A percentile compares a stretch with the other conserved stretches of the same genome.
phyloP scores from a whole-genome alignment of 192 early-diverging fungal genomes.

The Kappamyces sp. region DNA sequence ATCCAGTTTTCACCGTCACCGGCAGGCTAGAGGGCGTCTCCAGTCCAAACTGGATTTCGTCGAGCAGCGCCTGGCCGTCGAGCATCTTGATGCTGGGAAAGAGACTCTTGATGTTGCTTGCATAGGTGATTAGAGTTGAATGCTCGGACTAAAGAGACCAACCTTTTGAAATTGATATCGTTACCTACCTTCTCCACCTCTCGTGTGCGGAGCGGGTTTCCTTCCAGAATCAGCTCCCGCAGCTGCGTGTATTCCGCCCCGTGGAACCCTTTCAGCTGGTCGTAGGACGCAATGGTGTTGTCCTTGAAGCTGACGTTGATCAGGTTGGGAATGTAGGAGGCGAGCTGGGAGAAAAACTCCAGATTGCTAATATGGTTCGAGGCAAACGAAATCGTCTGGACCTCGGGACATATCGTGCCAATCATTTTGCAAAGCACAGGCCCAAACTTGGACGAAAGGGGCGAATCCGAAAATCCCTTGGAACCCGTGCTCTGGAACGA shows the following conservation, averaged over 20 bases:
- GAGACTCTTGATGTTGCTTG: conserved; percentile 31
- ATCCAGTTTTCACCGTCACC: conserved; percentile 22
- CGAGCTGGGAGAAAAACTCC: conserved; percentile 24
- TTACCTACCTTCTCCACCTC: conserved; percentile 30
- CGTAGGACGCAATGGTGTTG: conserved; percentile 23
- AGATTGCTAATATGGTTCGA: conserved; percentile 24
- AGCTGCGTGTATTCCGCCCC: conserved; percentile 27
- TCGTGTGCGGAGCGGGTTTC: conserved; percentile 30
- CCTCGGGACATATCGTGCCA: conserved; percentile 31
- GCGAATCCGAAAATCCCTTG: too few species aligned
- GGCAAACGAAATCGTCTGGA: conserved; percentile 30
- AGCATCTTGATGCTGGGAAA: conserved; percentile 35
- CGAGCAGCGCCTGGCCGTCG: conserved; percentile 32
- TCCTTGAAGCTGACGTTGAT: conserved; percentile 32
- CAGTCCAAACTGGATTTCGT: conserved; percentile 28
- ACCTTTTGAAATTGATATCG: conserved; percentile 22
- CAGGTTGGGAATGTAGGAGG: conserved; percentile 25
- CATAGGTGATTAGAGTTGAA: neutral
- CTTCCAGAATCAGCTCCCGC: conserved; percentile 26
- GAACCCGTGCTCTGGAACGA: too few species aligned
- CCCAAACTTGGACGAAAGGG: conserved; percentile 34
- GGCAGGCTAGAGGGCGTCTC: conserved; percentile 23
- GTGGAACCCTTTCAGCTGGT: conserved; percentile 28
- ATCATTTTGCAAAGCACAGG: conserved; percentile 44
- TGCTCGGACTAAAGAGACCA: neutral